A percentile compares a stretch with the other conserved stretches of the same genome.
These are phyloP conservation scores for Tuber magnatum DNA, from an alignment of 495 filamentous ascomycete species.

Conservation along the genomic window DNA sequence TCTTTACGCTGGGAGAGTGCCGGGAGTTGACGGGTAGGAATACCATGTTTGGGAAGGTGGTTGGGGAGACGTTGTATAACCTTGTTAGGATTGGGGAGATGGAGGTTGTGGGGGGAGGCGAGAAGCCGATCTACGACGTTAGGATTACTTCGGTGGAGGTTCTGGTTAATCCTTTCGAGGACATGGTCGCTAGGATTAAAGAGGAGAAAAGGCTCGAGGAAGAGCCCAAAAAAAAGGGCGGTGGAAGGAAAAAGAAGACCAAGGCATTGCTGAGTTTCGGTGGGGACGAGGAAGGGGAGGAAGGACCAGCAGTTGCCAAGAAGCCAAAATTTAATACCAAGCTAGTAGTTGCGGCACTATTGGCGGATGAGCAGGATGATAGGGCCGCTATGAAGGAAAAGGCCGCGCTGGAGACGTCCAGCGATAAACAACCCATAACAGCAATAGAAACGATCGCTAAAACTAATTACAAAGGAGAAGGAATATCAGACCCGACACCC, in stretches of 20 bases:
- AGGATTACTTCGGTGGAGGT: conserved; percentile 75
- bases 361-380: background rate
- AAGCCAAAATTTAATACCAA: conserved; percentile 88
- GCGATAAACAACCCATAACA: conserved; percentile 31
- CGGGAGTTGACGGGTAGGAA: conserved; percentile 81
- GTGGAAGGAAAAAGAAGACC: conserved; percentile 70
- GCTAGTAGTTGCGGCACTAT: conserved; percentile 59
- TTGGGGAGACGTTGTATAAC: conserved; percentile 92
- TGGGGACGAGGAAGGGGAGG: conserved; percentile 70
- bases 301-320: conserved; percentile 56
- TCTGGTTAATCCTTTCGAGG: conserved; percentile 80
- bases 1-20: conserved; percentile 78
- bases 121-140: conserved; percentile 78
- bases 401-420: conserved; percentile 22
- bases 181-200: conserved; percentile 63
- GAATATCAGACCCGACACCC: background rate
- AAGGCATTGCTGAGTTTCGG: conserved; percentile 83
- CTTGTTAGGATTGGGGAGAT: conserved; percentile 83
- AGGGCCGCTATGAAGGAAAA: conserved; percentile 6
- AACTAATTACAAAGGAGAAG: background rate
- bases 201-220: conserved; percentile 41
- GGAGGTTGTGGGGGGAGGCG: conserved; percentile 65
- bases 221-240: conserved; percentile 44
- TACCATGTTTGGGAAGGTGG: conserved; percentile 87
- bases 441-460: conserved; percentile 12